Percentiles rank a stretch among this genome's conserved stretches.
Conservation (phyloP, 1,284 basidiomycete genomes). For the Marasmius tenuissimus region DNA sequence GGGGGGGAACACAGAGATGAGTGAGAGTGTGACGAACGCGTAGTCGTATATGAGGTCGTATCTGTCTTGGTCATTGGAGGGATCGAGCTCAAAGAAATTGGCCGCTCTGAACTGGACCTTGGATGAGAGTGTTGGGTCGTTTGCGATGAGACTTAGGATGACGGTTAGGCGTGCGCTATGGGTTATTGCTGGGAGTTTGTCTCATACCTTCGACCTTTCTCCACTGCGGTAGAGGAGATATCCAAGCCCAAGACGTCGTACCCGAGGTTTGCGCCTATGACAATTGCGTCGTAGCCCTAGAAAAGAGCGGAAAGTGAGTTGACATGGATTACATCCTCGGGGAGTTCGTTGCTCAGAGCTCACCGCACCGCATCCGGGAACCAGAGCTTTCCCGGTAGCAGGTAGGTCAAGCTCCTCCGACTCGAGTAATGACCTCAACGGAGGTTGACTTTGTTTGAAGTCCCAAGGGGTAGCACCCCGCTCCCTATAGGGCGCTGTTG, state of each 20-base stretch:
- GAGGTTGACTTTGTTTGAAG: slow-evolving; percentile 49
- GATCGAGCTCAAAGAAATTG: slow-evolving; percentile 55
- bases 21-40: slow-evolving; percentile 47
- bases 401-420: slow-evolving; percentile 50
- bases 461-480: slow-evolving; percentile 69
- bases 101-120: slow-evolving; percentile 37
- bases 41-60: slow-evolving; percentile 69
- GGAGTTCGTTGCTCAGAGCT: slow-evolving; percentile 18
- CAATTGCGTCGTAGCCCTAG: slow-evolving; percentile 67
- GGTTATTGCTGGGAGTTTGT: background rate
- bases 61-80: slow-evolving; percentile 33
- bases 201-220: slow-evolving; percentile 48
- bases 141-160: slow-evolving; percentile 2
- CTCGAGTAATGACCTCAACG: slow-evolving; percentile 52
- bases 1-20: background rate
- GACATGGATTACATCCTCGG: background rate
- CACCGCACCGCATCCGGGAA: slow-evolving; percentile 75
- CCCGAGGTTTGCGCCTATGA: slow-evolving; percentile 49
- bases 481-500: slow-evolving; percentile 39
- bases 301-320: background rate
- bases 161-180: background rate
- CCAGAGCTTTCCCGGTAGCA: slow-evolving; percentile 53
- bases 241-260: slow-evolving; percentile 55
- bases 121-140: slow-evolving; percentile 16
- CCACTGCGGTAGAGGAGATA: slow-evolving; percentile 54